phyloP scores from a whole-genome alignment of 768 basidiomycete genomes.

The Thelephora ganbajun region DNA sequence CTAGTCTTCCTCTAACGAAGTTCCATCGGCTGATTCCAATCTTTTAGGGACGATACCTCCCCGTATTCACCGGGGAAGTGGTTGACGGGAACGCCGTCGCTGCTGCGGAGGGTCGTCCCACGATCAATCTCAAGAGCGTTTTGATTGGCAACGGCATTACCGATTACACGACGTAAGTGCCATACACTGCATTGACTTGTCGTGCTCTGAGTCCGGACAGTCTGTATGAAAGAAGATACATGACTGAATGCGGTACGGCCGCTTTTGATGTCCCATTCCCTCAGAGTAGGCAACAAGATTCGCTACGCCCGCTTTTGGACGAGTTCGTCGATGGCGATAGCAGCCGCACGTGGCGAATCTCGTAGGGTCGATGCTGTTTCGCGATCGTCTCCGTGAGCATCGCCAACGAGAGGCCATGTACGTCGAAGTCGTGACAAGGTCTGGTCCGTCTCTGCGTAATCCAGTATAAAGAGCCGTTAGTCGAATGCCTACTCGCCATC shows the following conservation, averaged over 20 bases:
- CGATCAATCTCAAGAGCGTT: slow-evolving; percentile 56
- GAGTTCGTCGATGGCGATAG: too few relatives aligned
- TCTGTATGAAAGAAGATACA: slow-evolving; percentile 28
- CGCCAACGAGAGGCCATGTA: too few relatives aligned
- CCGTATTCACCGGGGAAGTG: slow-evolving; percentile 63
- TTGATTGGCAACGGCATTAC: slow-evolving; percentile 65
- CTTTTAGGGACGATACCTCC: slow-evolving; percentile 51
- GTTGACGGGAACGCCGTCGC: slow-evolving; percentile 56
- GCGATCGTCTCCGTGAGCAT: too few relatives aligned
- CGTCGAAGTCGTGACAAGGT: too few relatives aligned
- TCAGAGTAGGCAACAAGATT: too few relatives aligned
- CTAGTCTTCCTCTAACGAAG: slow-evolving; percentile 2
- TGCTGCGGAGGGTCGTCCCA: slow-evolving; percentile 30
- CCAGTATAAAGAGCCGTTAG: too few relatives aligned
- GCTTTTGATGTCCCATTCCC: slow-evolving; percentile 39
- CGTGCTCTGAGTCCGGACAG: slow-evolving; percentile 9
- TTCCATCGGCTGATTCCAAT: background rate
- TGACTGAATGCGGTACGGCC: slow-evolving; percentile 35
- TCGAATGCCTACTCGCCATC: too few relatives aligned
- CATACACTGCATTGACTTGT: background rate
- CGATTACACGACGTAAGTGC: slow-evolving; percentile 32
- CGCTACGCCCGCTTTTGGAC: too few relatives aligned
- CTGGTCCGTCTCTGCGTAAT: too few relatives aligned
- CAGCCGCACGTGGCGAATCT: too few relatives aligned
- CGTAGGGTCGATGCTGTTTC: too few relatives aligned